Evolutionary conservation across 75 land plant genomes (phyloP), one percentile per base, ranked within the genome.

Genomic region (Pinus taeda): DNA sequence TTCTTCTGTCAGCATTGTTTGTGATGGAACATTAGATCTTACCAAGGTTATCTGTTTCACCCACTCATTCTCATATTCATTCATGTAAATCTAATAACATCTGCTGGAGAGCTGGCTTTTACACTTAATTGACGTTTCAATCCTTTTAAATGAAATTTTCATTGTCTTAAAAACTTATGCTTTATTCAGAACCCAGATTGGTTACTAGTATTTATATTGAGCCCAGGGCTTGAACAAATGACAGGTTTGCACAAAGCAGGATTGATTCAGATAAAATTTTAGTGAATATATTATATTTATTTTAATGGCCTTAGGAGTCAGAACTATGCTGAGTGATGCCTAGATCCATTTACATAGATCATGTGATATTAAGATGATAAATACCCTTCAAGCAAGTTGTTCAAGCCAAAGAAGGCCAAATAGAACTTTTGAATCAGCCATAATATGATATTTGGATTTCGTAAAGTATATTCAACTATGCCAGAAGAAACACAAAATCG

Each of bases 1-100:
- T 79, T 92, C 98, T 56, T 97, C 99, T 20, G 98, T 97, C 57
- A 85, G 93, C 88, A 95, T 97, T 57, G 97, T 97, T 60, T 94
- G 98, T 88, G 99, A 93, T 81, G 98, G 98, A 49, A 89, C 66
- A 37, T 75, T 97, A 74, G 89, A 97, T 79, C 90, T 97, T 59
- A 89, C 89, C 36, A 97, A 97, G 98, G 99, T 95, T 39, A 26
- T 3, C 37, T 26, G 0, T 77, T 49, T 65, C 18, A n/a, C 53
- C n/a, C 42, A 15, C 13, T 8, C n/a, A 69, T 69, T 69, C 4
- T 37, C 30, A 62, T 29, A 62, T 39, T 11, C 24, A 42, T 42
- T 9, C 53, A 2, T 37, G 53, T 36, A 65, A 65, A 69, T 42
- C 12, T 42, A 37, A 69, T 45, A 7, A 69, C 8, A 42, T 42